Percentiles rank a stretch among this genome's conserved stretches.
phyloP scores from a whole-genome alignment of 1,284 basidiomycete species.

The Calocybe gambosa region DNA sequence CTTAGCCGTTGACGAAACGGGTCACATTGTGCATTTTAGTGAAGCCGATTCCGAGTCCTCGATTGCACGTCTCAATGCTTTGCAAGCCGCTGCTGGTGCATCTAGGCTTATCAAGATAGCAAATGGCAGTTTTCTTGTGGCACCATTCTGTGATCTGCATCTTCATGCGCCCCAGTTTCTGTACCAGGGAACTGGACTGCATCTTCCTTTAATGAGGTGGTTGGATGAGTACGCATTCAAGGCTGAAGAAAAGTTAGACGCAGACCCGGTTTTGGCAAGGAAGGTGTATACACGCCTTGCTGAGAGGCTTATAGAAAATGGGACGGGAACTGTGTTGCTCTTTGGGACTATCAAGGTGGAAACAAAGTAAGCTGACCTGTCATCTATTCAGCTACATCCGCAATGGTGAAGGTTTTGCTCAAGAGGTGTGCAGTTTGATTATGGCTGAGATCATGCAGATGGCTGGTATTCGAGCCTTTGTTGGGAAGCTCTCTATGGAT shows the following conservation, averaged over 20 bases:
- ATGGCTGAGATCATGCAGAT: slow-evolving; percentile 66
- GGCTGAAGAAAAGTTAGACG: slow-evolving; percentile 71
- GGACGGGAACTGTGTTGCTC: slow-evolving; percentile 69
- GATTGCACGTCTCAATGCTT: slow-evolving; percentile 12
- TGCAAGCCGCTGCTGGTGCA: slow-evolving; percentile 18
- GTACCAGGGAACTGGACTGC: slow-evolving; percentile 79
- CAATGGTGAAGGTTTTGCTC: neutral
- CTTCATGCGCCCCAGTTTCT: slow-evolving; percentile 84
- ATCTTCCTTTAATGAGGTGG: slow-evolving; percentile 82
- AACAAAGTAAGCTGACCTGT: slow-evolving; percentile 55
- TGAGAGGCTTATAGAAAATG: slow-evolving; percentile 55
- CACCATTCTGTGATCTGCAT: slow-evolving; percentile 77
- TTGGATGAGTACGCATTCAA: slow-evolving; percentile 71
- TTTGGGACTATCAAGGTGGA: slow-evolving; percentile 79
- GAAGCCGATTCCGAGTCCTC: slow-evolving; percentile 32
- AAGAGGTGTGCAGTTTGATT: slow-evolving; percentile 47
- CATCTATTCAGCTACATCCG: neutral
- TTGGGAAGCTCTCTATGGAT: slow-evolving; percentile 86
- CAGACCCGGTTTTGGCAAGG: slow-evolving; percentile 50
- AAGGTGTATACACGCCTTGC: slow-evolving; percentile 65
- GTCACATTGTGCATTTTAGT: slow-evolving; percentile 49
- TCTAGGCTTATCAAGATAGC: slow-evolving; percentile 32
- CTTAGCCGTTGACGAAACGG: slow-evolving; percentile 45
- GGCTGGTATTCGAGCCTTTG: slow-evolving; percentile 69
- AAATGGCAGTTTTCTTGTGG: slow-evolving; percentile 60